These are phyloP conservation scores for Fusarium sp. DNA, from an alignment of 2,329 filamentous ascomycete species.

Conservation along the genomic window DNA sequence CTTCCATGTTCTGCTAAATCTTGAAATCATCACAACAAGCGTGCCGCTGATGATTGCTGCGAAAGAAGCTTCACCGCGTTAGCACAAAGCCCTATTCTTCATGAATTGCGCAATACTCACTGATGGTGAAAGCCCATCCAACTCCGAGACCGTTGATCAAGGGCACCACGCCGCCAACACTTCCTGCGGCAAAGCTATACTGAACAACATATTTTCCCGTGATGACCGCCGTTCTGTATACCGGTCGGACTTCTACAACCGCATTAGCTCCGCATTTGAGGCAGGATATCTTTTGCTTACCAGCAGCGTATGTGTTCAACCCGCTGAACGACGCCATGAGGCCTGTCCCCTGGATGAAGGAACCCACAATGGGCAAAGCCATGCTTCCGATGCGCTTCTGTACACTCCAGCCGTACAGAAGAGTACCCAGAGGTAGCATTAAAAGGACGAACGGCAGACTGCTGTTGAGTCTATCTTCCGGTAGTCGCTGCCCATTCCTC, in stretches of 20 bases:
- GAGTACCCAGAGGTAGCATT: constrained; percentile 46
- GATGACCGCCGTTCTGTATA: constrained; percentile 42
- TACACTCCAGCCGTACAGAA: constrained; percentile 54
- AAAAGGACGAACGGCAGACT: constrained; percentile 47
- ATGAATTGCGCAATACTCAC: constrained; percentile 22
- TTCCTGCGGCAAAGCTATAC: constrained; percentile 43
- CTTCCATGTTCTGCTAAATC: constrained; percentile 38
- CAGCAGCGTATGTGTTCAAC: constrained; percentile 55
- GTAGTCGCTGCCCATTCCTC: constrained; percentile 47
- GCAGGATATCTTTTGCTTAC: constrained; percentile 23
- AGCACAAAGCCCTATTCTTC: fast-evolving
- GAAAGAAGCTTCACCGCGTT: constrained; percentile 20
- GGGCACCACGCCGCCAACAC: constrained; percentile 41
- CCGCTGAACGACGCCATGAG: constrained; percentile 54
- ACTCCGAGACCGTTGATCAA: constrained; percentile 42
- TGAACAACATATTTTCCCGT: constrained; percentile 45
- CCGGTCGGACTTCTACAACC: constrained; percentile 34
- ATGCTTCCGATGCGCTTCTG: constrained; percentile 49
- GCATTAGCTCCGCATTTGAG: not conserved
- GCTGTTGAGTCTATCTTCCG: constrained; percentile 50
- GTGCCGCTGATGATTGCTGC: constrained; percentile 23
- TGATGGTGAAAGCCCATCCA: constrained; percentile 42
- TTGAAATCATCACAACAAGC: constrained; percentile 35
- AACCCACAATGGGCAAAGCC: constrained; percentile 49
- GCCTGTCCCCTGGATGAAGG: constrained; percentile 50